phyloP scores from a whole-genome alignment of 2,329 filamentous ascomycete genomes.

The Neobulgaria alba region DNA sequence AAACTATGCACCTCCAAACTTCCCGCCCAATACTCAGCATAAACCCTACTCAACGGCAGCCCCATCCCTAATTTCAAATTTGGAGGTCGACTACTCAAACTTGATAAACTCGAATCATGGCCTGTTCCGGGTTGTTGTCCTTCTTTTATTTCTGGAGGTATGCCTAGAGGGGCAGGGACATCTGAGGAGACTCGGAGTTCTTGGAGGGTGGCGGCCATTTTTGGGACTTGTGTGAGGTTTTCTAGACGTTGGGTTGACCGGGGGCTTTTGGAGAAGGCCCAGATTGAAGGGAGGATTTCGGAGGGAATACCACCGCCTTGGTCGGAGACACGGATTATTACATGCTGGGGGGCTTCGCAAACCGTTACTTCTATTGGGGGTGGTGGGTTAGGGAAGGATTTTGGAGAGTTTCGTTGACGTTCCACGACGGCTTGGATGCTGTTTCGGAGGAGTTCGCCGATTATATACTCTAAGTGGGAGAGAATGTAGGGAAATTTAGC shows the following conservation, averaged over 20 bases:
- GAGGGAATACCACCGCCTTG: slow-evolving; percentile 86
- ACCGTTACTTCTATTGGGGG: slow-evolving; percentile 90
- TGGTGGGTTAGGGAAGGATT: slow-evolving; percentile 34
- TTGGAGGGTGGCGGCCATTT: slow-evolving; percentile 88
- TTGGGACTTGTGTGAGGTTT: slow-evolving; percentile 79
- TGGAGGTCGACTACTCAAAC: slow-evolving; percentile 74
- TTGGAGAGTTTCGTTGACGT: slow-evolving; percentile 40
- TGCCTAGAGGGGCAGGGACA: slow-evolving; percentile 3
- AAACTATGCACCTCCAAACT: slow-evolving; percentile 84
- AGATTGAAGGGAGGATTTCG: slow-evolving; percentile 79
- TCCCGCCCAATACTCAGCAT: slow-evolving; percentile 97
- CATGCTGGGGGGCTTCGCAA: slow-evolving; percentile 87
- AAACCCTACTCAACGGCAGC: slow-evolving; percentile 84
- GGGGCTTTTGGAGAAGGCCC: slow-evolving; percentile 94
- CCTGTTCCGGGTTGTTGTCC: neutral
- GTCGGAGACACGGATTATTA: slow-evolving; percentile 93
- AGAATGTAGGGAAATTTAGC: slow-evolving; percentile 95
- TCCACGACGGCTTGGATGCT: slow-evolving; percentile 90
- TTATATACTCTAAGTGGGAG: slow-evolving; percentile 92
- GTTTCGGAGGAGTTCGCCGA: slow-evolving; percentile 90
- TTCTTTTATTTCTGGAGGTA: neutral
- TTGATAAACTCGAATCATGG: slow-evolving; percentile 54
- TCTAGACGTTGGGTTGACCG: slow-evolving; percentile 68
- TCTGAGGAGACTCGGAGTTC: slow-evolving; percentile 51
- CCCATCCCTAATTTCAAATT: slow-evolving; percentile 88